phyloP scores from a whole-genome alignment of 345 rosid species.

The Citrus maxima region DNA sequence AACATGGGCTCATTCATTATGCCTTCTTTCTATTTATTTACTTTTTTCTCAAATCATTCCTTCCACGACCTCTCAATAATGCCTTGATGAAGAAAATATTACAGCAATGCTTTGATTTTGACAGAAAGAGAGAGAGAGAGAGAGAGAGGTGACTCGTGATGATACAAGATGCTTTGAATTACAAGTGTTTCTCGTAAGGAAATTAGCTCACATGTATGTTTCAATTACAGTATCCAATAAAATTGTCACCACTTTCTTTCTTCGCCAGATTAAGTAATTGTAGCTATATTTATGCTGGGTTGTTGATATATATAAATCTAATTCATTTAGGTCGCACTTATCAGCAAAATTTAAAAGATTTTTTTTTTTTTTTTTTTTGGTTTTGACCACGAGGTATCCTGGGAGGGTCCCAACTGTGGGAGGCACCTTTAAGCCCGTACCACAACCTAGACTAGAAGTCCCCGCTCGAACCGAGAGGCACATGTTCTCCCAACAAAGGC shows the following conservation, averaged over 20 bases:
- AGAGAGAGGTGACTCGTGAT: not conserved
- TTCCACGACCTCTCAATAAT: constrained; percentile 13
- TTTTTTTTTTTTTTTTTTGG: no score
- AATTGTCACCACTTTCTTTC: not conserved
- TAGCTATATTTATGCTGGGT: not conserved
- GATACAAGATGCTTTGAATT: not conserved
- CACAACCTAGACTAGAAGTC: no score
- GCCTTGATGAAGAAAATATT: constrained; percentile 9
- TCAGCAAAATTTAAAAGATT: no score
- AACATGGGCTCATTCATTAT: constrained; percentile 47
- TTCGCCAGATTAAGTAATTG: not conserved
- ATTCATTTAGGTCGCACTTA: not conserved
- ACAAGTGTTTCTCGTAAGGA: not conserved
- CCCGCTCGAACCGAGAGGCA: no score
- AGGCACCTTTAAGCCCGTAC: no score
- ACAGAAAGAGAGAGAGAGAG: not conserved
- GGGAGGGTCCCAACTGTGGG: no score
- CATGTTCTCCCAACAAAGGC: no score
- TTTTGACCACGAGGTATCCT: no score
- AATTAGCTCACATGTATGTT: not conserved
- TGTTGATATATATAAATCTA: no score
- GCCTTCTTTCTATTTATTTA: not conserved
- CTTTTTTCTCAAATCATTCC: constrained; percentile 6
- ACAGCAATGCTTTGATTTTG: constrained; percentile 7
- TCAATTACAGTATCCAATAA: not conserved